Percentiles rank a stretch among this genome's conserved stretches.
Evolutionary conservation across 208 protist species (phyloP).

Genomic region (Leptomonas seymouri): DNA sequence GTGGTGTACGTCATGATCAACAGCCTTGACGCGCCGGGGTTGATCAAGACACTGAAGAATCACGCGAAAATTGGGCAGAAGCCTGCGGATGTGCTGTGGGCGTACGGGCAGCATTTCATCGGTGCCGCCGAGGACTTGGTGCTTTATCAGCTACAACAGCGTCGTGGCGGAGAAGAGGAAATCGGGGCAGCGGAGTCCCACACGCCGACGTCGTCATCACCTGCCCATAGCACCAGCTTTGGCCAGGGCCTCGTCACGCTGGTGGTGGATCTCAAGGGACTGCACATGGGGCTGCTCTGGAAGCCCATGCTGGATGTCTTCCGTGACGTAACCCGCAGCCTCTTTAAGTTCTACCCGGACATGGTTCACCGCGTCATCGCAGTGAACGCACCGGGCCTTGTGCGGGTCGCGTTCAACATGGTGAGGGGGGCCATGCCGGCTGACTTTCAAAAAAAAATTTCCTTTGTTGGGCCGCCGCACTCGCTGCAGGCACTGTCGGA

Average conservation of each 20-base stretch:
- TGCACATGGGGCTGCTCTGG: slow-evolving; percentile 32
- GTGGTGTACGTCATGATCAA: slow-evolving; percentile 56
- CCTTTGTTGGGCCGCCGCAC: slow-evolving; percentile 35
- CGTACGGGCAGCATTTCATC: slow-evolving; percentile 47
- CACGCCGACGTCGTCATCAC: not conserved
- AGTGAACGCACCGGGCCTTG: slow-evolving; percentile 45
- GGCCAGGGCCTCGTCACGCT: slow-evolving; percentile 28
- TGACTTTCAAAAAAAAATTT: slow-evolving; percentile 46
- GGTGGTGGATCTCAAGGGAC: slow-evolving; percentile 47
- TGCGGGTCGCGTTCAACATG: slow-evolving; percentile 32
- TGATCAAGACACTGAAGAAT: slow-evolving; percentile 37
- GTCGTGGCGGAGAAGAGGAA: slow-evolving; percentile 2
- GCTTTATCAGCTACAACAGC: slow-evolving; percentile 36
- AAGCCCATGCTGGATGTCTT: slow-evolving; percentile 38
- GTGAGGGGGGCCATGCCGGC: slow-evolving; percentile 25
- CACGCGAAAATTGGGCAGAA: slow-evolving; percentile 37
- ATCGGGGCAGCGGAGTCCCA: not conserved
- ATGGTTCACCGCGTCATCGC: slow-evolving; percentile 51
- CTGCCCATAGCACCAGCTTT: not conserved
- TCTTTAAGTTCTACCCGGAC: slow-evolving; percentile 59
- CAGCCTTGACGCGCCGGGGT: slow-evolving; percentile 20
- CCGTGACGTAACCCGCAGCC: slow-evolving; percentile 29
- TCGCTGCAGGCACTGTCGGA: slow-evolving; percentile 27
- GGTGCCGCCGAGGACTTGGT: slow-evolving; percentile 46
- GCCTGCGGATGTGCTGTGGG: slow-evolving; percentile 39